Base-by-base conservation (phyloP, 2,329 filamentous ascomycete species). In the Hymenoscyphus repandus region DNA sequence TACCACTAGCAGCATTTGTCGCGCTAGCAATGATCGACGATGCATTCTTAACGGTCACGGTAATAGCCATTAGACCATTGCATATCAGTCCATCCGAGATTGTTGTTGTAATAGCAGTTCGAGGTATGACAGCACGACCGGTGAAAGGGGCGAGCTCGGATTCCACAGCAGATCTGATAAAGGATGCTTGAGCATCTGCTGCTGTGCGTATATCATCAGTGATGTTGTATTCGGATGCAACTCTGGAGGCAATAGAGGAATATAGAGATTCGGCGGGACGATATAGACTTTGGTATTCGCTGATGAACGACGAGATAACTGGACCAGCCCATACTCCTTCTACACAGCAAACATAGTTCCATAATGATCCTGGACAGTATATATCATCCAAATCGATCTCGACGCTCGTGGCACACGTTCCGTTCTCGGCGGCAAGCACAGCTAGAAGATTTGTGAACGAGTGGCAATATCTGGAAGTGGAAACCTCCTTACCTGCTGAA, bases 331-430 rank as follows among this genome's bases (percentile, higher is more conserved):
- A 47, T 6, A 17, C 17, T 18, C 34, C 45, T 38, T 47, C 34
- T 6, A 47, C 45, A 20, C 45, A 47, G 34, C 45, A 47, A 20
- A 38, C 18, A 15, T 31, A 27, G 45, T 47, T 47, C 13, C 17
- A 47, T 15, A 27, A 20, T 30, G 33, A n/a, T 6, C 45, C 45
- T 6, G 45, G 34, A 33, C 45, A 47, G 33, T 47, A n/a, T 6
- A 39, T 13, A 13, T 18, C 41, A 42, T 42, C 22, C 20, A 13
- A 22, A 15, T 42, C 39, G 15, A 42, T 18, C 9, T 42, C 13
- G 27, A 12, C 5, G 7, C 12, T n/a, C 10, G 27, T n/a, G 13
- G 30, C n/a, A 38, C 36, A 15, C 9, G 13, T 6, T 17, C 22
- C 22, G 7, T 27, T 27, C 22, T 27, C 22, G 22, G 22, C 22